Percentiles rank a stretch among this genome's conserved stretches.
Conservation (phyloP, 2,329 filamentous ascomycete genomes). For the Acephala macrosclerotiorum region DNA sequence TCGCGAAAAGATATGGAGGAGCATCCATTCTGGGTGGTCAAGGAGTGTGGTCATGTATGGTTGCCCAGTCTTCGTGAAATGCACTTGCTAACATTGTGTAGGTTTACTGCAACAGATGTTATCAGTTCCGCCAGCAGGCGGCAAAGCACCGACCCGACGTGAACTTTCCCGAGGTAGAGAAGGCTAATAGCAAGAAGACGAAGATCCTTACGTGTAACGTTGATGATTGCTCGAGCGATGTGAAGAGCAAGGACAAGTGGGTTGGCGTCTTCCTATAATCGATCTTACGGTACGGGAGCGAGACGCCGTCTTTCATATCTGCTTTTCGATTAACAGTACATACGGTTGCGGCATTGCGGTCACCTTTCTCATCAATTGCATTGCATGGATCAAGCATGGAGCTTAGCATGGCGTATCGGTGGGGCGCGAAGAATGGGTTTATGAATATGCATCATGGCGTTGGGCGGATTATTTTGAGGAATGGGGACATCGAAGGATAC, state of each 20-base stretch:
- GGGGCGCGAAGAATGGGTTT: neutral
- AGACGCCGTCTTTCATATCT: neutral
- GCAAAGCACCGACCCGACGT: constrained; percentile 42
- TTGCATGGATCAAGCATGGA: constrained; percentile 24
- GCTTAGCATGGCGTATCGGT: constrained; percentile 30
- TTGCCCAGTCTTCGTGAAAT: neutral
- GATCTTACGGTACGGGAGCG: constrained; percentile 1
- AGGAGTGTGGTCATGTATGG: constrained; percentile 89
- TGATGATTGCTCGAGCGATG: constrained; percentile 61
- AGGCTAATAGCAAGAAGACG: constrained; percentile 47
- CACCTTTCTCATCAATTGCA: constrained; percentile 23
- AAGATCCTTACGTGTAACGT: constrained; percentile 57
- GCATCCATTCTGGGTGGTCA: constrained; percentile 91
- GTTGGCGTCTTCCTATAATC: constrained; percentile 61
- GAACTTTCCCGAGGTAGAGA: constrained; percentile 40
- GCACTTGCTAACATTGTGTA: constrained; percentile 44
- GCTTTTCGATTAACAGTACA: constrained; percentile 19
- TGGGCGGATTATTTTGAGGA: neutral
- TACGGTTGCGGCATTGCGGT: constrained; percentile 25
- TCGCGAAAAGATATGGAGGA: constrained; percentile 64
- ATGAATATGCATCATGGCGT: constrained; percentile 7
- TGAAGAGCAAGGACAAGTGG: constrained; percentile 63
- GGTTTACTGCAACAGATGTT: constrained; percentile 71
- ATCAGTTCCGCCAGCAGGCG: constrained; percentile 58
- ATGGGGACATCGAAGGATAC: constrained; percentile 10